phyloP scores from a whole-genome alignment of 257 asterid species.

The Solanum virginianum region DNA sequence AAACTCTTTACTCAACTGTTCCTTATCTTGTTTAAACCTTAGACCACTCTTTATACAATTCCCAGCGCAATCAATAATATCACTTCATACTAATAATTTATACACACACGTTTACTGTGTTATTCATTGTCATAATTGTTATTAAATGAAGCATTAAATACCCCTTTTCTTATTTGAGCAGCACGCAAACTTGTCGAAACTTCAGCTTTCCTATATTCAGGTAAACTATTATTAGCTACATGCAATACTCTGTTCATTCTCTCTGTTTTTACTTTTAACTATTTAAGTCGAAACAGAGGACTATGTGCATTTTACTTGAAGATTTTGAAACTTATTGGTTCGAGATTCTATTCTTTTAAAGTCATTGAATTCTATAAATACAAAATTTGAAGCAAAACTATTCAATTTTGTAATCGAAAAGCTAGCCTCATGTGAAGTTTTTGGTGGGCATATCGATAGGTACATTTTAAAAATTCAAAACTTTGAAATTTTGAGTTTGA shows the following conservation, averaged over 20 bases:
- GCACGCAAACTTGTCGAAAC: background rate
- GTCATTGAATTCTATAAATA: background rate
- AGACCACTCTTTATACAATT: background rate
- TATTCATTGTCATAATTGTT: slow-evolving; percentile 2
- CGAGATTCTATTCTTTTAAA: background rate
- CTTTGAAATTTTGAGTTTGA: background rate
- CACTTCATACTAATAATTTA: background rate
- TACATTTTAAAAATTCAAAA: background rate
- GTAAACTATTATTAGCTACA: background rate
- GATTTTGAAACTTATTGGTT: background rate
- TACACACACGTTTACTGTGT: background rate
- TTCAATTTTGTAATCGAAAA: background rate
- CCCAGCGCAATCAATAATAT: background rate
- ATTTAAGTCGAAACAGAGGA: background rate
- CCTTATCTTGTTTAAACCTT: background rate
- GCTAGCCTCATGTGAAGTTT: background rate
- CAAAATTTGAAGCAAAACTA: background rate
- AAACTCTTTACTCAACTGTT: background rate
- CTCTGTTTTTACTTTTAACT: background rate
- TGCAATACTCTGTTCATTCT: background rate
- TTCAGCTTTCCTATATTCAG: slow-evolving; percentile 38
- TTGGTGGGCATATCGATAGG: background rate
- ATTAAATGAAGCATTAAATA: slow-evolving; percentile 15
- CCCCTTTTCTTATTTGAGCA: background rate
- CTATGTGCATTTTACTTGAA: background rate